A percentile compares a stretch with the other conserved stretches of the same genome.
These are phyloP conservation scores for Wallacemonas rigidus DNA, from an alignment of 208 protist genomes.

Conservation along the genomic window DNA sequence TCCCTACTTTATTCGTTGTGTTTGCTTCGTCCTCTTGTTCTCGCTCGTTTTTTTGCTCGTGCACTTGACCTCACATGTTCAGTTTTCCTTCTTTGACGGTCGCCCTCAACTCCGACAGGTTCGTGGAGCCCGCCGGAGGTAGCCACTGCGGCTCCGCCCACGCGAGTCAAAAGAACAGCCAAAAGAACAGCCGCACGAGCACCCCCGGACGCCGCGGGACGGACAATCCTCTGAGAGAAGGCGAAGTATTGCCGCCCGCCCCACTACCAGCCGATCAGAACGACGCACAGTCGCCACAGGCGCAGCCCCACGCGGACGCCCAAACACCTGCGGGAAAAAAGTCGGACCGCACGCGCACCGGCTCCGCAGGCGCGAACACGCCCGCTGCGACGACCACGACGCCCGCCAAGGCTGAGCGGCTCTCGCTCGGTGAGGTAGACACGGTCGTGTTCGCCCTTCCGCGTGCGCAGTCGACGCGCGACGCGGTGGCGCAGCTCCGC, in stretches of 20 bases:
- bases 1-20: neutral
- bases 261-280: no score
- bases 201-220: neutral
- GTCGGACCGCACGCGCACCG: no score
- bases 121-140: neutral
- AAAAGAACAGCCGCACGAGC: neutral
- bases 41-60: conserved; percentile 4
- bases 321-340: no score
- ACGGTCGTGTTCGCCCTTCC: conserved; percentile 38
- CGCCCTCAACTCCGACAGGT: neutral
- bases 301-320: no score
- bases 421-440: neutral
- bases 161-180: neutral
- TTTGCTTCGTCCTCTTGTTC: conserved; percentile 20
- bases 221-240: no score
- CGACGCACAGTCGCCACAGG: no score
- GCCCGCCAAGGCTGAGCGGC: no score
- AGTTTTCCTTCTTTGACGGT: conserved; percentile 3
- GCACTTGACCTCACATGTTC: neutral
- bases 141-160: neutral
- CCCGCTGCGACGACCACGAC: no score
- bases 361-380: no score
- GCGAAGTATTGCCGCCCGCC: no score
- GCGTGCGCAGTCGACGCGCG: conserved; percentile 34
- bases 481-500: conserved; percentile 44